Base-by-base conservation (phyloP, 805 yeast species). In the Cephaloascus albidus region DNA sequence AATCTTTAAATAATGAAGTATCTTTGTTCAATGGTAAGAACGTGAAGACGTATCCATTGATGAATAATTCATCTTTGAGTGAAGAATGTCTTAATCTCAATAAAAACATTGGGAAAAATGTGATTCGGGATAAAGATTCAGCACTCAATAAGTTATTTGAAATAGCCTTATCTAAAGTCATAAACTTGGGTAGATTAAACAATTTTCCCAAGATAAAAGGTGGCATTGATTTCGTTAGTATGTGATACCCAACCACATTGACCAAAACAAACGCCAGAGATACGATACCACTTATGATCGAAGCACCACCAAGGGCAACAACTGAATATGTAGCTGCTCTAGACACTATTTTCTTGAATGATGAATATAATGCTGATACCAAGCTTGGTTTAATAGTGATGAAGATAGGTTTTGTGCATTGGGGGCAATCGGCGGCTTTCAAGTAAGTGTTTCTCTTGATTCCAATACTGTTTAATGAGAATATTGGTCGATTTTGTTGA, bases 331-430 rank as follows among this genome's bases (percentile, higher is more conserved):
- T 38, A 2, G 39, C 30, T 4, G 36, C 17, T 10, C 20, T 35
- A 14, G 20, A 34, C 1, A 50, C 45, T 5, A 46, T 40, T n/a
- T 44, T 45, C 36, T 47, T 47, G 3, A 51, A n/a, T 16, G 2
- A 49, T 41, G 3, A 49, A 28, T 18, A 47, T 38, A n/a, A 46
- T 43, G 4, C 27, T 2, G 44, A 34, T n/a, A 47, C 5, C 5
- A 20, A 8, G 28, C 46, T 47, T 17, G 49, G 43, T 18, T 41
- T 41, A 3, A 53, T 48, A 20, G 53, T 48, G 23, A 61, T 38
- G 20, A 54, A 45, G 3, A 63, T 52, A 10, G 57, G 52, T 3
- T 55, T 42, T 33, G 55, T 50, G 43, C 70, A 64, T 42, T 63
- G 69, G 1, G 68, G 68, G 43, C 70, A 64, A 16, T 50, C 10